Conservation (phyloP, 495 filamentous ascomycete species). For the Schizothecium vesticola region DNA sequence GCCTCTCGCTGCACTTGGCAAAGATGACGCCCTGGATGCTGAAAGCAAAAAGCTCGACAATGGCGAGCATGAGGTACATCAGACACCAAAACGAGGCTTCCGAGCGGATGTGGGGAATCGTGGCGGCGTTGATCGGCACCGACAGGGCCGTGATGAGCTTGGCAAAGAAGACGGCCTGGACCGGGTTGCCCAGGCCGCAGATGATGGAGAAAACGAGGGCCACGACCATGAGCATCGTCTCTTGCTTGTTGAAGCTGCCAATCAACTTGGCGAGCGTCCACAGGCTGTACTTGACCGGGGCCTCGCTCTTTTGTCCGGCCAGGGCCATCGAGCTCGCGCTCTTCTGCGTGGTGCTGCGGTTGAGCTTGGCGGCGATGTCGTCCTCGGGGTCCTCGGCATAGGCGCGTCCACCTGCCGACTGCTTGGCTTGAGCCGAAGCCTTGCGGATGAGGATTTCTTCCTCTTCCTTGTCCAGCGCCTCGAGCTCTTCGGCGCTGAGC, state of each 20-base stretch:
- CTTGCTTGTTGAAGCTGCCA: conserved; percentile 71
- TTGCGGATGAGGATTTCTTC: conserved; percentile 46
- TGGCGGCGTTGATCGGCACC: conserved; percentile 31
- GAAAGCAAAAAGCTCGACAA: conserved; percentile 68
- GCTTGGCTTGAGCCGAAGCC: conserved; percentile 30
- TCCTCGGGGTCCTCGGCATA: conserved; percentile 55
- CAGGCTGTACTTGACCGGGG: conserved; percentile 54
- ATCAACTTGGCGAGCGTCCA: conserved; percentile 84
- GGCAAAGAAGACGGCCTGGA: conserved; percentile 84
- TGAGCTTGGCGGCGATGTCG: conserved; percentile 49
- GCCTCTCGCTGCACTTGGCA: conserved; percentile 71
- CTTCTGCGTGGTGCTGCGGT: conserved; percentile 58
- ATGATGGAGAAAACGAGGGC: conserved; percentile 76
- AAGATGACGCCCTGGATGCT: conserved; percentile 63
- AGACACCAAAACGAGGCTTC: conserved; percentile 82
- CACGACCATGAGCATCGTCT: conserved; percentile 66
- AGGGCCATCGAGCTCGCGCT: conserved; percentile 68
- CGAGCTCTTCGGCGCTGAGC: conserved; percentile 41
- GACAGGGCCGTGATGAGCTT: conserved; percentile 64
- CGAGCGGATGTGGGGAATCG: conserved; percentile 45
- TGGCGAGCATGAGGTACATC: conserved; percentile 93
- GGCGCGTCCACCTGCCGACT: conserved; percentile 13
- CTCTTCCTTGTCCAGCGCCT: conserved; percentile 35
- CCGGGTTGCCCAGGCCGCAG: conserved; percentile 78
- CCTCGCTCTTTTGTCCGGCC: conserved; percentile 45